Percentiles rank a stretch among this genome's conserved stretches.
Conservation (phyloP, 2,329 filamentous ascomycete species). For the Cercospora citrullina region DNA sequence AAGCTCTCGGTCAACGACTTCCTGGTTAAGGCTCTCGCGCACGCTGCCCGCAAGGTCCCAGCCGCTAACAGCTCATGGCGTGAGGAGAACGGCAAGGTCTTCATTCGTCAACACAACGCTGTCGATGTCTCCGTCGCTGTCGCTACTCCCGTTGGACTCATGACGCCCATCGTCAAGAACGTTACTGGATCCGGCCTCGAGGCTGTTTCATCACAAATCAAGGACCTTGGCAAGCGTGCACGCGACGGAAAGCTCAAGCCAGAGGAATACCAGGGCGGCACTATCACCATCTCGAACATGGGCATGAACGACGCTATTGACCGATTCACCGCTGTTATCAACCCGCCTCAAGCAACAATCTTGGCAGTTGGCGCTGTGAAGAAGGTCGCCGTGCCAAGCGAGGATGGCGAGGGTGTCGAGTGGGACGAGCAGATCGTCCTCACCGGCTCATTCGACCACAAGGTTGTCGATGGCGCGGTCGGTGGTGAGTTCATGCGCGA, state of each 20-base stretch:
- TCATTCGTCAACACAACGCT: conserved; percentile 88
- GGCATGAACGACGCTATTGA: conserved; percentile 98
- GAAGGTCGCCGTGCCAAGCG: conserved; percentile 88
- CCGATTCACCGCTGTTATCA: conserved; percentile 97
- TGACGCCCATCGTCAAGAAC: conserved; percentile 94
- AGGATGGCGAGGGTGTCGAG: conserved; percentile 74
- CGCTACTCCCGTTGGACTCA: conserved; percentile 86
- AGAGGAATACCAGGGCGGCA: conserved; percentile 98
- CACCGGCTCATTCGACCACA: conserved; percentile 97
- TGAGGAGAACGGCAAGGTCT: conserved; percentile 67
- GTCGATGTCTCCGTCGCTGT: conserved; percentile 97
- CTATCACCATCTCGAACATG: conserved; percentile 99
- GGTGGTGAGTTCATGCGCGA: conserved; percentile 96
- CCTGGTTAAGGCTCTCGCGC: conserved; percentile 91
- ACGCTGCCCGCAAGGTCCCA: conserved; percentile 90
- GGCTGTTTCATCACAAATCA: conserved; percentile 84
- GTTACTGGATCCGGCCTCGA: conserved; percentile 85
- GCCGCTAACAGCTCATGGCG: conserved; percentile 94
- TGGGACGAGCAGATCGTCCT: conserved; percentile 98
- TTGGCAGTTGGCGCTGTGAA: conserved; percentile 90
- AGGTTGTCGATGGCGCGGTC: conserved; percentile 94
- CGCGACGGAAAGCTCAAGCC: conserved; percentile 98
- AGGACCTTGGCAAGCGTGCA: conserved; percentile 95
- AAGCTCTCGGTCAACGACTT: conserved; percentile 99
- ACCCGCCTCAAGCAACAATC: conserved; percentile 95